A percentile compares a stretch with the other conserved stretches of the same genome.
phyloP scores from a whole-genome alignment of 345 rosid species.

The Salix exigua region DNA sequence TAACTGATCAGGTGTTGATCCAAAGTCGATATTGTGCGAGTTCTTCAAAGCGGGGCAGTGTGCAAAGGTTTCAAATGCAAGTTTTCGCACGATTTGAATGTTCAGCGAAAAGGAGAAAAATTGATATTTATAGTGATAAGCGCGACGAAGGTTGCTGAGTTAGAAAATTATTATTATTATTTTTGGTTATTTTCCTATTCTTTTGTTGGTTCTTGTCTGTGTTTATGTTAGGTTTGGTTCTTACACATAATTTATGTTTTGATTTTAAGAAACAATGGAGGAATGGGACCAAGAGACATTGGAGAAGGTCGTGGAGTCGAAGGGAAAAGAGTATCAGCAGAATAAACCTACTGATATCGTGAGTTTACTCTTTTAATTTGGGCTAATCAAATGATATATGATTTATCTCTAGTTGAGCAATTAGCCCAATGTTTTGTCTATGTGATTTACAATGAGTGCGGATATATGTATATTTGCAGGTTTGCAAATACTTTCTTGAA shows the following conservation, averaged over 20 bases:
- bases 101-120: constrained; percentile 97
- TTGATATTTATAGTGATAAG: constrained; percentile 78
- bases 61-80: constrained; percentile 86
- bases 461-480: constrained; percentile 36
- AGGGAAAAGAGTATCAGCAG: constrained; percentile 76
- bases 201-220: not conserved
- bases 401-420: not conserved
- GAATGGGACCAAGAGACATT: constrained; percentile 96
- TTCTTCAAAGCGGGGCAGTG: constrained; percentile 92
- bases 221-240: constrained; percentile 2
- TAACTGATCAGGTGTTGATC: constrained; percentile 73
- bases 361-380: constrained; percentile 20
- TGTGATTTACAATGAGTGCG: not conserved
- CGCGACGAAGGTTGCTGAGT: constrained; percentile 65
- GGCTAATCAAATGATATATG: not conserved
- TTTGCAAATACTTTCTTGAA: constrained; percentile 91
- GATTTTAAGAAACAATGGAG: constrained; percentile 65
- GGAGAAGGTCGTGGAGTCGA: constrained; percentile 89
- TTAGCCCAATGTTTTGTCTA: not conserved
- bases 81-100: constrained; percentile 89
- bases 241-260: constrained; percentile 1
- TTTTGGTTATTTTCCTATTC: not conserved
- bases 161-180: not conserved
- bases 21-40: constrained; percentile 86
- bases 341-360: constrained; percentile 95